Conservation (phyloP, 108 stramenopile genomes). For the Cyclostephanos tholiformis region DNA sequence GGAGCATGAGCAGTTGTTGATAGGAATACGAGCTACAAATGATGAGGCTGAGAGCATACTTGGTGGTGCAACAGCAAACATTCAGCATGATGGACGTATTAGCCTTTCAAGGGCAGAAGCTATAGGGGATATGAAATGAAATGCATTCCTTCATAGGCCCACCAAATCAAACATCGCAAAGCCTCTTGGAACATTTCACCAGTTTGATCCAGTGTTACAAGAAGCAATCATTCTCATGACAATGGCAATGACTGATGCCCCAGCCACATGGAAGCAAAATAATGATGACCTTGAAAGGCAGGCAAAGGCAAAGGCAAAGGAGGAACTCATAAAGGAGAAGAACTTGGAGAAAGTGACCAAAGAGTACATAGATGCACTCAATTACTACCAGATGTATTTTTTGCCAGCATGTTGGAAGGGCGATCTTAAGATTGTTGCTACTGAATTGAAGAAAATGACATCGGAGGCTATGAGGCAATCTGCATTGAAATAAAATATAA, state of each 20-base stretch:
- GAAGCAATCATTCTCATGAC: background rate
- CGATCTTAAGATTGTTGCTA: conserved; percentile 7
- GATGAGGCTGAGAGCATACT: conserved; percentile 27
- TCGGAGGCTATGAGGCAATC: conserved; percentile 4
- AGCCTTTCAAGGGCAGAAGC: conserved; percentile 10
- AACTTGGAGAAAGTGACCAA: conserved; percentile 12
- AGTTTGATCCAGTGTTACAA: background rate
- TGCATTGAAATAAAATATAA: conserved; percentile 34
- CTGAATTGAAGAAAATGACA: conserved; percentile 20
- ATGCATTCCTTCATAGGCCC: conserved; percentile 3
- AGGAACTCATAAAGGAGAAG: too few relatives aligned
- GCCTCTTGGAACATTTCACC: background rate
- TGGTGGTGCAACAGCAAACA: conserved; percentile 13
- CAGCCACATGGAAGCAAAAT: too few relatives aligned
- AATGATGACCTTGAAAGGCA: too few relatives aligned
- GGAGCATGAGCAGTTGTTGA: conserved; percentile 1
- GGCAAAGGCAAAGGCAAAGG: too few relatives aligned
- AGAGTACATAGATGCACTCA: conserved; percentile 16
- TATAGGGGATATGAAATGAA: conserved; percentile 4
- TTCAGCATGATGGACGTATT: conserved; percentile 15
- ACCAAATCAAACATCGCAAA: too few relatives aligned
- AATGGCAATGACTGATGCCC: conserved; percentile 1
- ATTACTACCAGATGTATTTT: conserved; percentile 23
- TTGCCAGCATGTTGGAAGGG: conserved; percentile 22
- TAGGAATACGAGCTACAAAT: conserved; percentile 28